These are phyloP conservation scores for Geotrichum australiense DNA, from an alignment of 1,139 yeast species.

Conservation along the genomic window DNA sequence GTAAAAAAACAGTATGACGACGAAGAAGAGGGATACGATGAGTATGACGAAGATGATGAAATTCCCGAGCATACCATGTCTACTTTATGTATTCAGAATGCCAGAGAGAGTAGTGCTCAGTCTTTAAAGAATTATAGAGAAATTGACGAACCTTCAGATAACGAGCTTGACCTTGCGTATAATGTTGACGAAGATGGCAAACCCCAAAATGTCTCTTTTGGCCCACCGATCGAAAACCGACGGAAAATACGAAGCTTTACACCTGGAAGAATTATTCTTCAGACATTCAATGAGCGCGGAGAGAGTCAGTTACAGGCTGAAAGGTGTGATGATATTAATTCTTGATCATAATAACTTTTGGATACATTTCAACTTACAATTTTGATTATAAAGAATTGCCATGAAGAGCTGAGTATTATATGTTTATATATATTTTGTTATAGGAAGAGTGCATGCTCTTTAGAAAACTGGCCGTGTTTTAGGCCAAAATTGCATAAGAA, in stretches of 20 bases:
- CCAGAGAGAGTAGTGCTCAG: constrained; percentile 3
- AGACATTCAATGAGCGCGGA: background rate
- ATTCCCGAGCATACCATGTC: constrained; percentile 8
- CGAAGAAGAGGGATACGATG: constrained; percentile 5
- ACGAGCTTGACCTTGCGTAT: background rate
- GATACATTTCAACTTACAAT: background rate
- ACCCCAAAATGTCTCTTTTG: constrained; percentile 2
- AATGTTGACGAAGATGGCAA: background rate
- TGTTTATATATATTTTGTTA: no score
- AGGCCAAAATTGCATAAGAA: background rate
- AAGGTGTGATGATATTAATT: background rate
- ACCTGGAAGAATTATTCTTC: background rate
- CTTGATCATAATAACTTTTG: background rate
- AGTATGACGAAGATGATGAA: constrained; percentile 1
- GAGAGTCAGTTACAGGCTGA: background rate
- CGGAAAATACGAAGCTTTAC: background rate
- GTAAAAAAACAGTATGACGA: constrained; percentile 5
- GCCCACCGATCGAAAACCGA: constrained; percentile 4
- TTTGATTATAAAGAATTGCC: background rate
- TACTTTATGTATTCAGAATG: background rate
- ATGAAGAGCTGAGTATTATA: no score
- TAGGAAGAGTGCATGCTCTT: background rate
- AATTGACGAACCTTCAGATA: constrained; percentile 12
- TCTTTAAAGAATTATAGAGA: constrained; percentile 10
- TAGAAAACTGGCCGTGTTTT: background rate